Base-by-base conservation (phyloP, 306 rosid genomes). In the Biancaea sappan region DNA sequence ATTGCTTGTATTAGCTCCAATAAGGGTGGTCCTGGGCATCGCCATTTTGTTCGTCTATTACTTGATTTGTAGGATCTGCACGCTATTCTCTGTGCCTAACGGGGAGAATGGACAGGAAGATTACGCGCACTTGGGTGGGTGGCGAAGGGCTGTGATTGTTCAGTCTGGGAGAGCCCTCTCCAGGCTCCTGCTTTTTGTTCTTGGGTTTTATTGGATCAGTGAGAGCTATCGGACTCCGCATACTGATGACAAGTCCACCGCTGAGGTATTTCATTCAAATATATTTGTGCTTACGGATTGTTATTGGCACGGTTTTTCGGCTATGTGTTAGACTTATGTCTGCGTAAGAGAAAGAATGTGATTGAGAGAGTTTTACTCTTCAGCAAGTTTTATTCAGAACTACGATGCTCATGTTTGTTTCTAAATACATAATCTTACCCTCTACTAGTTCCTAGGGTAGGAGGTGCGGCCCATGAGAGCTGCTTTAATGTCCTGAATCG, bases 191-290 rank as follows among this genome's bases (percentile, higher is more conserved):
- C 89, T 94, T 31, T 85, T 89, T 67, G 37, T 91, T 56, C 28
- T 94, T 34, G 98, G 98, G 72, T 94, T 94, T 79, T 94, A 91
- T 87, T 91, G 97, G 98, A 91, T 94, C 76, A 18, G 54, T 6
- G 84, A 80, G 59, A 78, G 79, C 0, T 54, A 75, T 73, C 78
- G n/a, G n/a, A n/a, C n/a, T n/a, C n/a, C n/a, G n/a, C n/a, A n/a
- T n/a, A n/a, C n/a, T n/a, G n/a, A 31, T 14, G 70, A 83, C 54
- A 87, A 74, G 21, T 19, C 78, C 28, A 14, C 57, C 71, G 5
- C 76, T 41, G 79, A 88, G 88, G 92, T 93, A 69, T 35, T 66
- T 75, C 25, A 0, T 24, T 34, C 32, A 1, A 22, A 13, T 15
- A 12, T 18, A 1, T 16, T 24, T 64, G 47, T 56, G 24, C 24